Conservation (phyloP, 495 filamentous ascomycete genomes). For the Penicillium maclennaniae region DNA sequence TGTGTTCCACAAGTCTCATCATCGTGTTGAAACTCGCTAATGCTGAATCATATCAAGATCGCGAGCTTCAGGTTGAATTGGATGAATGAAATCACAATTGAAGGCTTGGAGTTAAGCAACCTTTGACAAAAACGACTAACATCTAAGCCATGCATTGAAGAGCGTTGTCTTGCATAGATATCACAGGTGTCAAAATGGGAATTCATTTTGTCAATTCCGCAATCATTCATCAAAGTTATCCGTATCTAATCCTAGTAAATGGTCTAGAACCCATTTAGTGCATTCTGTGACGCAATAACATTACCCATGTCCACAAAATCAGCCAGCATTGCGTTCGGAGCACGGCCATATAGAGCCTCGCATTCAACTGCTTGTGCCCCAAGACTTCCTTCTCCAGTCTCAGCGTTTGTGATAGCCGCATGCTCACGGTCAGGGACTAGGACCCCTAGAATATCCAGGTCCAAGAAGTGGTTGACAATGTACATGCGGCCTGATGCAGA, state of each 20-base stretch:
- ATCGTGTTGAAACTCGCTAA: slow-evolving; percentile 1
- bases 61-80: slow-evolving; percentile 42
- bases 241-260: not conserved
- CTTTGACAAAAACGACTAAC: not conserved
- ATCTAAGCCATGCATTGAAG: not conserved
- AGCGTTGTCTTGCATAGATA: slow-evolving; percentile 9
- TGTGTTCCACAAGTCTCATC: slow-evolving; percentile 7
- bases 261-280: slow-evolving; percentile 52
- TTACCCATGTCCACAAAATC: slow-evolving; percentile 66
- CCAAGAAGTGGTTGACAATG: slow-evolving; percentile 49
- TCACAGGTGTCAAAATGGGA: not conserved
- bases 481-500: slow-evolving; percentile 51
- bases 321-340: slow-evolving; percentile 59
- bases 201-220: not conserved
- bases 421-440: slow-evolving; percentile 52
- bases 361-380: slow-evolving; percentile 55
- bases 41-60: slow-evolving; percentile 23
- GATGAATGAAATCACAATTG: slow-evolving; percentile 29
- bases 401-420: slow-evolving; percentile 55
- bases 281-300: slow-evolving; percentile 53
- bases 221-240: not conserved
- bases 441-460: slow-evolving; percentile 43
- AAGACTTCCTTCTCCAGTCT: slow-evolving; percentile 50
- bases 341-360: slow-evolving; percentile 46
- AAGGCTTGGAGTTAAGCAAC: slow-evolving; percentile 1